Percentiles rank a stretch among this genome's conserved stretches.
Conservation (phyloP, 306 rosid genomes). For the Purshia tridentata region DNA sequence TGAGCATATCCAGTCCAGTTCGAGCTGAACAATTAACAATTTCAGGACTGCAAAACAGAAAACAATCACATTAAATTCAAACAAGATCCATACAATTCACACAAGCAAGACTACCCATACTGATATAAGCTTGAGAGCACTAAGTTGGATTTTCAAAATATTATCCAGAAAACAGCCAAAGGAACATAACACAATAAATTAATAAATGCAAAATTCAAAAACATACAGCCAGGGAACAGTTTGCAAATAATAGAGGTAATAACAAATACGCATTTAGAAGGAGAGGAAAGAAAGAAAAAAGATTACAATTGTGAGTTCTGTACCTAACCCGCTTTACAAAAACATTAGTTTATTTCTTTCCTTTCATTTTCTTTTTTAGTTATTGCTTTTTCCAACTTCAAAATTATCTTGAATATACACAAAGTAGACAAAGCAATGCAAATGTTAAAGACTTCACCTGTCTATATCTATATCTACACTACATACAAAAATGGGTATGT, state of each 20-base stretch:
- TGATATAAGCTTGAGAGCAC: background rate
- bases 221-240: background rate
- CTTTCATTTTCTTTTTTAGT: background rate
- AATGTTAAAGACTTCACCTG: too few species aligned
- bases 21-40: slow-evolving; percentile 96
- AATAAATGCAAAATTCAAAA: background rate
- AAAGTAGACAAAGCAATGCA: too few species aligned
- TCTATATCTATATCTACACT: too few species aligned
- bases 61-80: slow-evolving; percentile 18
- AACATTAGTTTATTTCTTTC: background rate
- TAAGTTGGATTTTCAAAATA: background rate
- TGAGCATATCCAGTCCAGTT: slow-evolving; percentile 91
- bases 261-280: background rate
- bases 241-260: background rate
- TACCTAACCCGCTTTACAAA: background rate
- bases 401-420: too few species aligned
- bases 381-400: too few species aligned
- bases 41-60: slow-evolving; percentile 78
- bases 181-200: background rate
- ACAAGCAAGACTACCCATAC: background rate
- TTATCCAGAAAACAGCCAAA: background rate
- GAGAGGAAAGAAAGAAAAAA: background rate
- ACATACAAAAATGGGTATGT: too few species aligned
- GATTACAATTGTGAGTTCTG: too few species aligned
- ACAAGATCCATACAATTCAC: background rate